These are phyloP conservation scores for Phytophthora citricola DNA, from an alignment of 352 stramenopile genomes.

Conservation along the genomic window DNA sequence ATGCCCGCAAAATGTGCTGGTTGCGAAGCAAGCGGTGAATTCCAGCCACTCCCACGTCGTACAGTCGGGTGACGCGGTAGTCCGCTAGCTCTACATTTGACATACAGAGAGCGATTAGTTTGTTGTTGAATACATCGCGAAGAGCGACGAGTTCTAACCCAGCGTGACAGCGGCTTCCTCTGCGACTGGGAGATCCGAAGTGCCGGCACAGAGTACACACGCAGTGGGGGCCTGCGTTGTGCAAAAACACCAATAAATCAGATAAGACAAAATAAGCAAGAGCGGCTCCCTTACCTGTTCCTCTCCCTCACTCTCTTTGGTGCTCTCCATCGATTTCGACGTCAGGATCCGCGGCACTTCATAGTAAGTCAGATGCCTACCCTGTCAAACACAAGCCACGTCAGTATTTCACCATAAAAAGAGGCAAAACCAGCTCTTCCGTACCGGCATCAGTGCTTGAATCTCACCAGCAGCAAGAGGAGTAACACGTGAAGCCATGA, in stretches of 20 bases:
- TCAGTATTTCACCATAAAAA: conserved; percentile 1
- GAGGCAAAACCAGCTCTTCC: background rate
- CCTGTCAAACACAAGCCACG: conserved; percentile 26
- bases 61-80: conserved; percentile 84
- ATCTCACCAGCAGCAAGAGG: conserved; percentile 51
- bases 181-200: conserved; percentile 95
- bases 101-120: conserved; percentile 1
- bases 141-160: conserved; percentile 37
- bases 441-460: conserved; percentile 46
- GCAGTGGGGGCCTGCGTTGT: conserved; percentile 29
- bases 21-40: conserved; percentile 93
- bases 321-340: conserved; percentile 39
- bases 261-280: background rate
- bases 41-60: conserved; percentile 94
- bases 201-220: conserved; percentile 95
- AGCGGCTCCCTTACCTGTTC: conserved; percentile 23
- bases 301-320: conserved; percentile 1
- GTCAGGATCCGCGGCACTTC: conserved; percentile 75
- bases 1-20: conserved; percentile 83
- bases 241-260: conserved; percentile 7
- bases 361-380: conserved; percentile 66
- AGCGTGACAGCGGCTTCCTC: conserved; percentile 97
- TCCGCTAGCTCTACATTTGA: conserved; percentile 82
- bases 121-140: background rate
- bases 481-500: conserved; percentile 89